Evolutionary conservation across 2,329 filamentous ascomycete genomes (phyloP).

Genomic region (Capronia americana): DNA sequence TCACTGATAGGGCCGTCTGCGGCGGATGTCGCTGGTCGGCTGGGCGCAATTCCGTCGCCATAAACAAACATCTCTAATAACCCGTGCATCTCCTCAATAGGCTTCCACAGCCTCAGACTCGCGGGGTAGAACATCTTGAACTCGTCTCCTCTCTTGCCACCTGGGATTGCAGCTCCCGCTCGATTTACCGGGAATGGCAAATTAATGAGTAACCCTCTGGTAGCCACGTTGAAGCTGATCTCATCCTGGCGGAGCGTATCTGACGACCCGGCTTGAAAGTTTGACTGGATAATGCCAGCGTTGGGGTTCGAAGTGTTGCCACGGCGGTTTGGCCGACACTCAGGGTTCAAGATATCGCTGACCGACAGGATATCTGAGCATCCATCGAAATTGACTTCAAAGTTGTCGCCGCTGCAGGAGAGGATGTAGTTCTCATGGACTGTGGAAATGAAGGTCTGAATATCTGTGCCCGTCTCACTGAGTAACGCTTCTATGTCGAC

Average conservation of each 20-base stretch:
- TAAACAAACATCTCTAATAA: conserved; percentile 73
- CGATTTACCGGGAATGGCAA: conserved; percentile 84
- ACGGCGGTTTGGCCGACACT: conserved; percentile 53
- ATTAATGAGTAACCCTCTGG: conserved; percentile 82
- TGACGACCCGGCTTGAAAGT: conserved; percentile 63
- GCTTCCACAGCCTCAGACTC: conserved; percentile 81
- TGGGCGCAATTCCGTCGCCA: conserved; percentile 52
- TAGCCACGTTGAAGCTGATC: conserved; percentile 88
- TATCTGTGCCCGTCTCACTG: conserved; percentile 91
- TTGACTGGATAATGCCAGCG: conserved; percentile 36
- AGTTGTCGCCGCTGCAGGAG: conserved; percentile 74
- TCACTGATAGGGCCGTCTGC: conserved; percentile 39
- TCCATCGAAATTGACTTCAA: conserved; percentile 79
- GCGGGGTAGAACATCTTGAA: conserved; percentile 93
- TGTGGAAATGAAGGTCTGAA: conserved; percentile 84
- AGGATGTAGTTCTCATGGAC: conserved; percentile 92
- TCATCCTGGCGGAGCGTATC: conserved; percentile 90
- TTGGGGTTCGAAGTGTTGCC: conserved; percentile 32
- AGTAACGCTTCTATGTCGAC: conserved; percentile 78
- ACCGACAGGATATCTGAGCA: conserved; percentile 88
- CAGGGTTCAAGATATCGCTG: conserved; percentile 81
- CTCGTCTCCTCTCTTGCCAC: conserved; percentile 59
- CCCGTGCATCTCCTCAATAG: conserved; percentile 79
- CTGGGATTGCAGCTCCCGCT: conserved; percentile 48
- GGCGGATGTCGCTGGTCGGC: conserved; percentile 47